These are phyloP conservation scores for Metschnikowia chrysomelidarum DNA, from an alignment of 805 yeast genomes.

Conservation along the genomic window DNA sequence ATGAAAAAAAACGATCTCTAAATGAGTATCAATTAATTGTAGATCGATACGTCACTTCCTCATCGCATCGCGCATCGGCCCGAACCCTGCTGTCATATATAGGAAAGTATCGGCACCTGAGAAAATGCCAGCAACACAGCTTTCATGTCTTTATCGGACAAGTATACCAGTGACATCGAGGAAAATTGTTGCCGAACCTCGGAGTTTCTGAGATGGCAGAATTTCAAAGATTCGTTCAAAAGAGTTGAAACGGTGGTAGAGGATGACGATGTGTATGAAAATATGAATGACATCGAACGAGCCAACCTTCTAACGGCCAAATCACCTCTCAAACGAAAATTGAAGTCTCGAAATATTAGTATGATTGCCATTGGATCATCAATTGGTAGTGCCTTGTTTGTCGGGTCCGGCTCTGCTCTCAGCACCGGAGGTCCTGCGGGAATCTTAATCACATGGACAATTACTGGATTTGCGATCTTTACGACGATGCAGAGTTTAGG, in stretches of 20 bases:
- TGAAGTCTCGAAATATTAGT: constrained; percentile 53
- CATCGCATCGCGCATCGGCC: too few relatives aligned
- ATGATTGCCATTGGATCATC: constrained; percentile 85
- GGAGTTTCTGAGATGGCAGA: constrained; percentile 35
- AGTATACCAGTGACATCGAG: constrained; percentile 6
- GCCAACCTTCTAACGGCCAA: constrained; percentile 40
- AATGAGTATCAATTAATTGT: too few relatives aligned
- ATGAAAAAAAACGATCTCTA: too few relatives aligned
- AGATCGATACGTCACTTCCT: too few relatives aligned
- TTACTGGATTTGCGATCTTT: constrained; percentile 67
- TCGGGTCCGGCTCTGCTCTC: constrained; percentile 74
- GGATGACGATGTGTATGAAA: constrained; percentile 23
- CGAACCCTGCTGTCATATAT: too few relatives aligned
- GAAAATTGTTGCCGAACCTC: constrained; percentile 12
- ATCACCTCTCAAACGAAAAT: constrained; percentile 46
- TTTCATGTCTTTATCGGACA: constrained; percentile 5
- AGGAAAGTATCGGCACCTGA: too few relatives aligned
- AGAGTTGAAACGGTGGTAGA: constrained; percentile 28
- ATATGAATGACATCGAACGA: constrained; percentile 35
- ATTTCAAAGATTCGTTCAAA: constrained; percentile 50
- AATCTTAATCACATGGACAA: constrained; percentile 59
- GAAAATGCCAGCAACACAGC: not conserved
- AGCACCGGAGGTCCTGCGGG: constrained; percentile 67
- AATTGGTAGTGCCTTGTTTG: constrained; percentile 73
- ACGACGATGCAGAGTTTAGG: constrained; percentile 27